Conservation (phyloP, 2,329 filamentous ascomycete genomes). For the Coniosporium tulheliwenetii region DNA sequence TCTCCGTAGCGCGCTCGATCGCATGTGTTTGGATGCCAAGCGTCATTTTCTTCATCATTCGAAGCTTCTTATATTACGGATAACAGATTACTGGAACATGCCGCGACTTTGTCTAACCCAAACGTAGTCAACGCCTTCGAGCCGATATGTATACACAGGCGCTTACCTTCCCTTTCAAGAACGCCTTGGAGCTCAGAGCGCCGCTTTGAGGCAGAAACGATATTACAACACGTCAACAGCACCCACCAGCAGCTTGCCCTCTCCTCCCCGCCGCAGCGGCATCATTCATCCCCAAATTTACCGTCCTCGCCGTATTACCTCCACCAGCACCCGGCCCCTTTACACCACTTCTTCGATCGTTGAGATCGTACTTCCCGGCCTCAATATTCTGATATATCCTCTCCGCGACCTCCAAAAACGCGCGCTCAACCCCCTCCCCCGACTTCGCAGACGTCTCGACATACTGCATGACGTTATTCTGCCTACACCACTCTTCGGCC, state of each 20-base stretch:
- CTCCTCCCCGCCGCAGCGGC: slow-evolving; percentile 13
- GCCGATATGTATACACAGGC: no score
- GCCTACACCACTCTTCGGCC: slow-evolving; percentile 75
- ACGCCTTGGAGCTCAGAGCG: no score
- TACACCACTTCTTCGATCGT: slow-evolving; percentile 81
- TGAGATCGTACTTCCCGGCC: slow-evolving; percentile 84
- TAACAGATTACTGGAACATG: no score
- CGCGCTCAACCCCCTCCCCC: slow-evolving; percentile 82
- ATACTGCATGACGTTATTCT: slow-evolving; percentile 80
- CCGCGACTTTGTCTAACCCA: no score
- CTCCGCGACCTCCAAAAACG: slow-evolving; percentile 86
- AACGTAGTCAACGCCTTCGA: no score
- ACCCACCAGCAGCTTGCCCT: slow-evolving; percentile 10
- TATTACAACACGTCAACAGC: slow-evolving; percentile 7
- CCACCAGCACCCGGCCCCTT: slow-evolving; percentile 47
- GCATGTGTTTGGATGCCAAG: no score
- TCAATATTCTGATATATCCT: slow-evolving; percentile 95
- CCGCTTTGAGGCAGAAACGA: no score
- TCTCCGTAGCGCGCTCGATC: no score
- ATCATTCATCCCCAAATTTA: slow-evolving; percentile 29
- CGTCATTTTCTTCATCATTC: no score
- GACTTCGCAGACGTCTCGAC: slow-evolving; percentile 95
- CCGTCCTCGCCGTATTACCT: slow-evolving; percentile 21
- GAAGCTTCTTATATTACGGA: no score
- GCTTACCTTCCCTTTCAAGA: no score